These are phyloP conservation scores for Exophiala calicioides DNA, from an alignment of 2,329 filamentous ascomycete genomes.

Conservation along the genomic window DNA sequence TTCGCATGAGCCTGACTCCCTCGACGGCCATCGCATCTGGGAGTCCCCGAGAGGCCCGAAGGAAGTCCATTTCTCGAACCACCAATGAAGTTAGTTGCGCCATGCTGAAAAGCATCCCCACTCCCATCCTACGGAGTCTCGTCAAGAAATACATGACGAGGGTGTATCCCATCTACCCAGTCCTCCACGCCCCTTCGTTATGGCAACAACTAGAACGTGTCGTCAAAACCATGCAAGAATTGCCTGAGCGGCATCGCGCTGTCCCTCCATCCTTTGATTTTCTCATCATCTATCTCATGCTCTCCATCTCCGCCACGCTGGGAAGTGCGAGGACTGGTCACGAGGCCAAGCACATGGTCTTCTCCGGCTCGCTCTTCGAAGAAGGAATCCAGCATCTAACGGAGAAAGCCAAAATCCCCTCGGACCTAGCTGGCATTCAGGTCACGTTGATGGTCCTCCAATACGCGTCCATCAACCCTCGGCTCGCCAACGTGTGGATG, in stretches of 20 bases:
- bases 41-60: conserved; percentile 23
- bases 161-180: conserved; percentile 35
- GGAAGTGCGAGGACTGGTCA: conserved; percentile 37
- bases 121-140: conserved; percentile 31
- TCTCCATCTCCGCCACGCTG: conserved; percentile 37
- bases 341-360: conserved; percentile 36
- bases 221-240: conserved; percentile 24
- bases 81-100: conserved; percentile 29
- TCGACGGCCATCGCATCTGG: conserved; percentile 32
- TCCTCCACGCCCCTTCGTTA: conserved; percentile 33
- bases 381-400: conserved; percentile 38
- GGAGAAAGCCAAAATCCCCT: conserved; percentile 34
- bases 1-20: conserved; percentile 39
- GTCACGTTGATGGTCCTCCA: conserved; percentile 32
- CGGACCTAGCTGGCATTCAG: conserved; percentile 33
- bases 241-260: conserved; percentile 26
- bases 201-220: conserved; percentile 34
- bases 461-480: conserved; percentile 34
- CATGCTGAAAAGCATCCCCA: conserved; percentile 32
- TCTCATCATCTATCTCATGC: conserved; percentile 36
- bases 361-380: conserved; percentile 37
- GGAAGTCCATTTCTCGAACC: conserved; percentile 27
- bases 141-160: conserved; percentile 37
- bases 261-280: conserved; percentile 36
- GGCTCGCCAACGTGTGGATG: conserved; percentile 34